Percentiles rank a stretch among this genome's conserved stretches.
phyloP scores from a whole-genome alignment of 495 filamentous ascomycete species.

The Penicillium ochrochloron region DNA sequence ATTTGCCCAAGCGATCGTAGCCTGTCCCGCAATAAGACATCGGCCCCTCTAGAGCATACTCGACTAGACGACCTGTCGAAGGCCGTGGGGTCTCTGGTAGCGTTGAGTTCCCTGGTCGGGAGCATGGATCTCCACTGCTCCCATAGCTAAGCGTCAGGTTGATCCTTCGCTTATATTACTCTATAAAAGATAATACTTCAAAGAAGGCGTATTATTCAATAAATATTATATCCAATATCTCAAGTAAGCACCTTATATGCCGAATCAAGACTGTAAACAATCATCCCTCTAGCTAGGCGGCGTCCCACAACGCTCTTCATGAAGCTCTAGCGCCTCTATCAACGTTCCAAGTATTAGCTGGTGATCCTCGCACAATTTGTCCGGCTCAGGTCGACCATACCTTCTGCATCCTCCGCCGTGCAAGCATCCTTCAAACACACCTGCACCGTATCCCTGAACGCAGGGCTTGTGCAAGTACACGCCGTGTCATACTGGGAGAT shows the following conservation, averaged over 20 bases:
- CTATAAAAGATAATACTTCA: neutral
- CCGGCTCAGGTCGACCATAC: constrained; percentile 6
- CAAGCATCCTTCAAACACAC: constrained; percentile 25
- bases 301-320: constrained; percentile 26
- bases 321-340: constrained; percentile 23
- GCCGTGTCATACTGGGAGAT: constrained; percentile 17
- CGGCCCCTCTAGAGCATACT: neutral
- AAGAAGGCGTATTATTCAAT: neutral
- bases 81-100: neutral
- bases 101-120: neutral
- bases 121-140: neutral
- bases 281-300: neutral
- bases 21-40: neutral
- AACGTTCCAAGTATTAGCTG: neutral
- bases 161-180: neutral
- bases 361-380: neutral
- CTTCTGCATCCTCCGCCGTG: constrained; percentile 18
- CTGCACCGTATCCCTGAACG: constrained; percentile 26
- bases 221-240: neutral
- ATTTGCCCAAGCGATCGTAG: neutral
- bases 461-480: constrained; percentile 28
- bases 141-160: neutral
- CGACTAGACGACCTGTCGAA: neutral
- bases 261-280: neutral
- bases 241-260: neutral